Conservation (phyloP, 164 flowering plant species). For the Malania oleifera region DNA sequence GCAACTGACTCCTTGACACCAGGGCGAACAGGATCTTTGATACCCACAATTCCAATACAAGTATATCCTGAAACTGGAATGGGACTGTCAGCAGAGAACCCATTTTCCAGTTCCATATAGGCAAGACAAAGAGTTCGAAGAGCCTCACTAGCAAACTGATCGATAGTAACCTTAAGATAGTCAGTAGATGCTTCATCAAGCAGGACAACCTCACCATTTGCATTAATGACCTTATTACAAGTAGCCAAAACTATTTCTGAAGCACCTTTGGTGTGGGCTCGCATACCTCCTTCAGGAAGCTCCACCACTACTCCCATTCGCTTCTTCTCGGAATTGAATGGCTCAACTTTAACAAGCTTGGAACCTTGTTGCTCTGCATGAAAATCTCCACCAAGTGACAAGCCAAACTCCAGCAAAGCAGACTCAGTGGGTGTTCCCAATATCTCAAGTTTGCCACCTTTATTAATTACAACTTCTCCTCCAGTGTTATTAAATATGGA, state of each 20-base stretch:
- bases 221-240: constrained; percentile 56
- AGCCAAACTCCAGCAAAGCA: constrained; percentile 60
- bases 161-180: constrained; percentile 45
- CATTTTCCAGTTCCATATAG: constrained; percentile 46
- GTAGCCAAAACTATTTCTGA: constrained; percentile 73
- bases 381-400: constrained; percentile 70
- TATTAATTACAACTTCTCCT: constrained; percentile 61
- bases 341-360: constrained; percentile 65
- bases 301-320: constrained; percentile 68
- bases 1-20: constrained; percentile 78
- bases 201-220: constrained; percentile 56
- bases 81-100: constrained; percentile 30
- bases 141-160: constrained; percentile 67
- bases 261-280: constrained; percentile 75
- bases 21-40: constrained; percentile 78
- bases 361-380: constrained; percentile 37
- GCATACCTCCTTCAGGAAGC: constrained; percentile 55
- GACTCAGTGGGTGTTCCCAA: constrained; percentile 72
- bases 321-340: constrained; percentile 76
- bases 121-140: constrained; percentile 77
- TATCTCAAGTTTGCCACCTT: constrained; percentile 49
- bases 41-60: constrained; percentile 70
- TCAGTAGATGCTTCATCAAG: constrained; percentile 44
- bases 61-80: constrained; percentile 60
- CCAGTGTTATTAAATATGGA: constrained; percentile 73